These are phyloP conservation scores for Cordyceps javanica DNA, from an alignment of 2,329 filamentous ascomycete species.

Conservation along the genomic window DNA sequence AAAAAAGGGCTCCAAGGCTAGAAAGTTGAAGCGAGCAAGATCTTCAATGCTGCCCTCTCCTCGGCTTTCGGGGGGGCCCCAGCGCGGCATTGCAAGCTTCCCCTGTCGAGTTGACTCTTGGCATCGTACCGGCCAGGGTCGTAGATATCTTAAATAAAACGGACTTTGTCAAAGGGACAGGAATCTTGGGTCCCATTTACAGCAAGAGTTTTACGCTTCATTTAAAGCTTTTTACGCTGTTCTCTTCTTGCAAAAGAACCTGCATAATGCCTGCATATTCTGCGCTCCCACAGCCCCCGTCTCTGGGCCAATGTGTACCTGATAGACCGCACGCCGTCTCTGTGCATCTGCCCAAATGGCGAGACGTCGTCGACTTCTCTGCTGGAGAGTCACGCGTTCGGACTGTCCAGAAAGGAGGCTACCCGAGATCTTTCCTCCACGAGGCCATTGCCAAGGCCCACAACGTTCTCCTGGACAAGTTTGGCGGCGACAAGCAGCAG, in stretches of 20 bases:
- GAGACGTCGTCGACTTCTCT: neutral
- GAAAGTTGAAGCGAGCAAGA: neutral
- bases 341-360: constrained; percentile 1
- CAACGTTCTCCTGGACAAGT: neutral
- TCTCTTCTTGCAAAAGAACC: neutral
- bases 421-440: neutral
- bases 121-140: neutral
- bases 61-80: neutral
- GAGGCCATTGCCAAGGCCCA: neutral
- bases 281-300: neutral
- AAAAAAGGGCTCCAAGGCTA: neutral
- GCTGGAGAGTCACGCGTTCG: neutral
- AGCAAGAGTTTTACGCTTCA: neutral
- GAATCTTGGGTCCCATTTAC: too few relatives aligned
- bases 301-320: neutral
- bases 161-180: neutral
- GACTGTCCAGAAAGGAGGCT: neutral
- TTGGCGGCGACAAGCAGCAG: neutral
- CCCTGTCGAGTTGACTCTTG: neutral
- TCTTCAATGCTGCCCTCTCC: neutral
- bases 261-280: neutral
- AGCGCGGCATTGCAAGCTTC: neutral
- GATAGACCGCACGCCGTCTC: constrained; percentile 5
- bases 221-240: neutral
- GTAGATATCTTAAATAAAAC: neutral